A percentile compares a stretch with the other conserved stretches of the same genome.
These are phyloP conservation scores for Lasiosphaeris hirsuta DNA, from an alignment of 495 filamentous ascomycete species.

Conservation along the genomic window DNA sequence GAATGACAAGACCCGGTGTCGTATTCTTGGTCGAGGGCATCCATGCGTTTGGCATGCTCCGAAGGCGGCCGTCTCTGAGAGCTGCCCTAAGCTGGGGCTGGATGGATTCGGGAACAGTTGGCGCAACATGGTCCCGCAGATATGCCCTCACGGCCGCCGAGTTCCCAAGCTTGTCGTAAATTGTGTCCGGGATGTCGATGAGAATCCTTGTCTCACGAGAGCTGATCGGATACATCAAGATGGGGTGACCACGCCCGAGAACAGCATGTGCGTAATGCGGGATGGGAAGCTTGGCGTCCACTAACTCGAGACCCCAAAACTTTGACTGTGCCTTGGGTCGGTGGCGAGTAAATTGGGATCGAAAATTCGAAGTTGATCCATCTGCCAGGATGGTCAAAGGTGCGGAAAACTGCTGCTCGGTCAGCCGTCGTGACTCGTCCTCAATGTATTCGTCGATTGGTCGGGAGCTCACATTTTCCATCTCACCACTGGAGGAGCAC, in stretches of 20 bases:
- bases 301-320: slow-evolving; percentile 16
- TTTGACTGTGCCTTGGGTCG: slow-evolving; percentile 11
- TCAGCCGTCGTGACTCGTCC: too few relatives aligned
- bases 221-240: slow-evolving; percentile 19
- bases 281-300: slow-evolving; percentile 4
- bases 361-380: slow-evolving; percentile 15
- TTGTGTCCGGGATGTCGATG: slow-evolving; percentile 14
- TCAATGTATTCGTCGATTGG: too few relatives aligned
- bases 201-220: slow-evolving; percentile 12
- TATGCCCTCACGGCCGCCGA: slow-evolving; percentile 6
- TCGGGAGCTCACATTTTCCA: background rate
- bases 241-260: slow-evolving; percentile 8
- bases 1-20: slow-evolving; percentile 10
- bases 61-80: slow-evolving; percentile 4
- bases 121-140: slow-evolving; percentile 4
- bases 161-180: background rate
- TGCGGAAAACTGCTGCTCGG: slow-evolving; percentile 5
- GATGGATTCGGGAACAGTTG: background rate
- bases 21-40: slow-evolving; percentile 8
- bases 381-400: slow-evolving; percentile 15
- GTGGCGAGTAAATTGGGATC: slow-evolving; percentile 11
- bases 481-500: background rate
- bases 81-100: slow-evolving; percentile 3
- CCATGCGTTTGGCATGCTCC: slow-evolving; percentile 17
- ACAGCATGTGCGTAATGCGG: slow-evolving; percentile 6